A percentile compares a stretch with the other conserved stretches of the same genome.
These are phyloP conservation scores for Escovopsis sp. DNA, from an alignment of 2,329 filamentous ascomycete genomes.

Conservation along the genomic window DNA sequence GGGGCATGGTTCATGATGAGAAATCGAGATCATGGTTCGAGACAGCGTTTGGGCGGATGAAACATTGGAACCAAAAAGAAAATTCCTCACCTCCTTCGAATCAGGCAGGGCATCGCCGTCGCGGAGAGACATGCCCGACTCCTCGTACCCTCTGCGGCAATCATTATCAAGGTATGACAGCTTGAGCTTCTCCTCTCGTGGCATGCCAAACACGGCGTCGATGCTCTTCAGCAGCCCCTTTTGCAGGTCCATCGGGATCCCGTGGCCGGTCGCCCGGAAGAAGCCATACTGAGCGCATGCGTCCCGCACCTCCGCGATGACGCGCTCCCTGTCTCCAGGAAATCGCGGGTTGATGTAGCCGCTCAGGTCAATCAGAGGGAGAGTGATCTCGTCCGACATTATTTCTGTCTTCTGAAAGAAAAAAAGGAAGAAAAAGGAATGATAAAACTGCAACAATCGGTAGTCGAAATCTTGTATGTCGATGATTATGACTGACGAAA, in stretches of 20 bases:
- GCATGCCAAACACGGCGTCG: conserved; percentile 10
- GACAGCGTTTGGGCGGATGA: too few species aligned
- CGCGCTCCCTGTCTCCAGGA: conserved; percentile 1
- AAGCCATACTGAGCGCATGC: conserved; percentile 16
- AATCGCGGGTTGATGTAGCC: conserved; percentile 1
- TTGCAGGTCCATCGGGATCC: conserved; percentile 12
- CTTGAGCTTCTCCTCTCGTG: conserved; percentile 13
- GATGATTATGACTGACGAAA: too few species aligned
- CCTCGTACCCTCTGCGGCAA: conserved; percentile 15
- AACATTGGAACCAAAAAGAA: conserved; percentile 11
- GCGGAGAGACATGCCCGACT: conserved; percentile 11
- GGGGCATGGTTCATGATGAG: too few species aligned
- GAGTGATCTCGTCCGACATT: not conserved
- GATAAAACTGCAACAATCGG: too few species aligned
- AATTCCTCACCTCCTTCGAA: conserved; percentile 14
- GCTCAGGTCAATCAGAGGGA: conserved; percentile 2
- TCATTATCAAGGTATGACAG: conserved; percentile 8
- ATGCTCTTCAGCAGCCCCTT: conserved; percentile 8
- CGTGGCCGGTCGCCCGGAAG: conserved; percentile 18
- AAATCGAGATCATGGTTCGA: too few species aligned
- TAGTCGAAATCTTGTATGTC: too few species aligned
- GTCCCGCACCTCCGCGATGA: conserved; percentile 9
- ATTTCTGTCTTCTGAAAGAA: too few species aligned
- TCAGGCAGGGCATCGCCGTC: conserved; percentile 14
- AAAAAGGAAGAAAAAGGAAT: too few species aligned